Evolutionary conservation across 345 rosid genomes (phyloP).

Genomic region (Citrus reticulata): DNA sequence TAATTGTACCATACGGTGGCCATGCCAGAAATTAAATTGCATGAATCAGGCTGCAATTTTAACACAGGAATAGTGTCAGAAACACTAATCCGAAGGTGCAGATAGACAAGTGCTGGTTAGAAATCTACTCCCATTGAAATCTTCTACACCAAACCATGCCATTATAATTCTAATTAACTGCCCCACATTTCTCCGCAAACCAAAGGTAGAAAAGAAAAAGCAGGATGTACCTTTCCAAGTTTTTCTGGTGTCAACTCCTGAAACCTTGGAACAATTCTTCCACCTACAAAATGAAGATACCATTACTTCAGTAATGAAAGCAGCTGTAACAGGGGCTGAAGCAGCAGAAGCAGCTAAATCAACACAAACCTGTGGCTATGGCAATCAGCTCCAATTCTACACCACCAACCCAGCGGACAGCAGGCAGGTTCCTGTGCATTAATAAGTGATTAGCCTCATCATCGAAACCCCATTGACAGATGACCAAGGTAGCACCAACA

Average conservation of each 20-base stretch:
- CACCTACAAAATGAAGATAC: conserved; percentile 47
- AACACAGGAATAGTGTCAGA: not conserved
- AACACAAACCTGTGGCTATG: conserved; percentile 78
- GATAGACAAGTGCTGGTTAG: not conserved
- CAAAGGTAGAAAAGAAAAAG: not conserved
- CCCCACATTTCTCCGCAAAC: not conserved
- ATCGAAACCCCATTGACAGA: conserved; percentile 99
- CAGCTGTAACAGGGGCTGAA: not conserved
- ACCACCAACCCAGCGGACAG: conserved; percentile 99
- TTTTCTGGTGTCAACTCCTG: conserved; percentile 95
- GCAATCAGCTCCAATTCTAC: conserved; percentile 98
- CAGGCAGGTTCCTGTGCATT: conserved; percentile 95
- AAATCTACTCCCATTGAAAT: not conserved
- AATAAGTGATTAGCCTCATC: conserved; percentile 97
- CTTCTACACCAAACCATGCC: not conserved
- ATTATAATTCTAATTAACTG: not conserved
- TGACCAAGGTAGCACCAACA: conserved; percentile 93
- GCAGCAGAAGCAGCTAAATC: conserved; percentile 6
- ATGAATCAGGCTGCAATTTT: not conserved
- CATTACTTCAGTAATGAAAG: conserved; percentile 11
- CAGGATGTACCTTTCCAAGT: conserved; percentile 67
- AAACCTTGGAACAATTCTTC: conserved; percentile 96
- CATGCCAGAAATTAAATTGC: not conserved
- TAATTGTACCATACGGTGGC: not conserved
- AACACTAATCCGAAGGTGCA: not conserved